Evolutionary conservation across 2,329 filamentous ascomycete genomes (phyloP), one percentile per base, ranked within the genome.

Genomic region (Pseudopyricularia javanii): DNA sequence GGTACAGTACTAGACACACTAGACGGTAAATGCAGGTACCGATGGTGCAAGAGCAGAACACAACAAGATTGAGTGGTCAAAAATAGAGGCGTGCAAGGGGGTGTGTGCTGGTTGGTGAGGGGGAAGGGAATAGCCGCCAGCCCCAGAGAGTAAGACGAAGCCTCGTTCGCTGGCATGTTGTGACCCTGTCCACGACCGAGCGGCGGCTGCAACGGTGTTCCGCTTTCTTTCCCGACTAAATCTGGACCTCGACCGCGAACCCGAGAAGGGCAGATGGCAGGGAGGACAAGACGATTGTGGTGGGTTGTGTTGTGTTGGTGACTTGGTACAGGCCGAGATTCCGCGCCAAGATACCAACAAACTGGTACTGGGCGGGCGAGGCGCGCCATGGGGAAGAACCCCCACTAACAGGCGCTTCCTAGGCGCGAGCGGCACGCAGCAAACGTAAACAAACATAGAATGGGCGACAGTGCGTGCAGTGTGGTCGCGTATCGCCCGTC

Each of bases 201-300:
- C 11, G 15, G 15, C 11, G 1, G 22, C 24, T 34, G 32, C 40
- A 35, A 30, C 45, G 28, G 17, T 30, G 30, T 52, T 52, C 50
- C 50, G 50, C 45, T 17, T 43, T 20, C 20, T 32, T 52, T 47
- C 50, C 50, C 40, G 22, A 28, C 50, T 52, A 52, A 52, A 47
- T 47, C 40, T 30, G 40, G 40, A 52, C 26, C 32, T 26, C 24
- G 37, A 45, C 20, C n/a, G 11, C 34, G 40, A 47, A 28, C 15
- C 28, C 9, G 40, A 49, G 40, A 26, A 24, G 24, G 24, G 40
- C 40, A 45, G 40, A 24, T 11, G 9, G 37, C 37, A 43, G 37
- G 17, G 24, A 12, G n/a, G 14, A 26, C 2, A 14, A 45, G 24
- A 45, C 14, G 40, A 45, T 30, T 30, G n/a, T n/a, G n/a, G n/a